Base-by-base conservation (phyloP, 2,329 filamentous ascomycete genomes). In the Aspergillus ibericus region DNA sequence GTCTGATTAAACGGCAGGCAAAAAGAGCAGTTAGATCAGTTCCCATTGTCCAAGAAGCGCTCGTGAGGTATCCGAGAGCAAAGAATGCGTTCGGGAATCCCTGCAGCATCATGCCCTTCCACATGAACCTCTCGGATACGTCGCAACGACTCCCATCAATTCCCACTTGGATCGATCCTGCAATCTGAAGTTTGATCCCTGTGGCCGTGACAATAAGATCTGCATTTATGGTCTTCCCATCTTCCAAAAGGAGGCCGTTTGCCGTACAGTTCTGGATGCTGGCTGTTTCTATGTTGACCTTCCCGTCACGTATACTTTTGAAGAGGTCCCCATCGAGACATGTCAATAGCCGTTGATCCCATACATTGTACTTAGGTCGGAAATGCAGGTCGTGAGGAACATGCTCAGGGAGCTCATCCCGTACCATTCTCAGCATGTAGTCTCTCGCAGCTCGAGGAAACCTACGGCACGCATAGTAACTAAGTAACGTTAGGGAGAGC, bases 281-380 rank as follows among this genome's bases (percentile, higher is more conserved):
- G 35, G 75, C 81, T 4, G 83, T 85, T 9, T 40, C 34, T 9
- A 60, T 32, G 16, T n/a, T 25, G 3, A 51, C 55, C 6, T 40
- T 54, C 1, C 34, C 46, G 3, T 70, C 66, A 15, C 75, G 75
- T 18, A 85, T 73, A 18, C 74, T 73, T 10, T 76, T 69, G 72
- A 82, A 85, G 69, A 84, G 85, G 66, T 85, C 83, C 27, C 79
- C 81, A 51, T 83, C 78, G 0, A 81, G 81, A 32, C 76, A 86
- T 60, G 89, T 76, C 68, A 89, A 92, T 4, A 93, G 77, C 1
- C 90, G 83, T 70, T 93, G 90, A 55, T 91, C 81, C 80, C 88
- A 86, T 0, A 85, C 85, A 22, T 82, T 78, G 66, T 89, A 88
- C 1, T 68, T 68, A 0, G 87, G 87, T 5, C 80, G 82, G 70